Evolutionary conservation across 495 filamentous ascomycete species (phyloP).

Genomic region (Penicillium steckii): DNA sequence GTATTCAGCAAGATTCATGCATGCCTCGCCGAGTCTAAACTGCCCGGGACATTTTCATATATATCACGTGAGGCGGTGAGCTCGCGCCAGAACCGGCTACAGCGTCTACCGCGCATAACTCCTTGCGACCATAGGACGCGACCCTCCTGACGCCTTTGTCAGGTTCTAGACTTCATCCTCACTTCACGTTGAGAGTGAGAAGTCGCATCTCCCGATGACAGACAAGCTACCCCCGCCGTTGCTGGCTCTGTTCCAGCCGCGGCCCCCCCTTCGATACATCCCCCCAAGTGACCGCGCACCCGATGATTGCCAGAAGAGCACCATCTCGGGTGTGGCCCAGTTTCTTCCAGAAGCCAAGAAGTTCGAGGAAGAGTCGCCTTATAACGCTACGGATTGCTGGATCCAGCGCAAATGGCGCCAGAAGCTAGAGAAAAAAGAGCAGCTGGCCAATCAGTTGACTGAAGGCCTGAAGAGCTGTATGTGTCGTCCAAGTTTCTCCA

Average conservation of each 20-base stretch:
- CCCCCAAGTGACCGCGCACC: conserved; percentile 79
- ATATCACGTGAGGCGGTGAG: conserved; percentile 27
- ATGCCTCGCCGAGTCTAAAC: neutral
- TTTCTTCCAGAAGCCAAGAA: conserved; percentile 68
- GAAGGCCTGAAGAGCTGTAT: conserved; percentile 71
- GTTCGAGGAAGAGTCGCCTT: conserved; percentile 70
- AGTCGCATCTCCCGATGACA: conserved; percentile 62
- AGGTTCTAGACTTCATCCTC: conserved; percentile 13
- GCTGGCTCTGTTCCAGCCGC: conserved; percentile 88
- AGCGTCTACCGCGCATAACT: conserved; percentile 10
- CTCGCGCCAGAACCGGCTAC: conserved; percentile 8
- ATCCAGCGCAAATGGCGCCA: conserved; percentile 78
- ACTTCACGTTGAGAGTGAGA: conserved; percentile 4
- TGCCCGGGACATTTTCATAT: conserved; percentile 23
- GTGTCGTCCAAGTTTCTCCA: conserved; percentile 24
- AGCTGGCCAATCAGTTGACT: conserved; percentile 57
- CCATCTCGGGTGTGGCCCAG: conserved; percentile 68
- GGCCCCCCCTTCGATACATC: conserved; percentile 87
- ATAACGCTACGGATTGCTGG: conserved; percentile 88
- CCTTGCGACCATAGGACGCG: conserved; percentile 20
- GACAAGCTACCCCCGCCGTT: conserved; percentile 93
- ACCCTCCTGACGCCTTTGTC: conserved; percentile 21
- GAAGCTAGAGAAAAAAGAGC: conserved; percentile 72
- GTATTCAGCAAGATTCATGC: neutral
- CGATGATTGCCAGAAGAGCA: conserved; percentile 68